A percentile compares a stretch with the other conserved stretches of the same genome.
These are phyloP conservation scores for Cyberlindnera amylophila DNA, from an alignment of 805 yeast species.

Conservation along the genomic window DNA sequence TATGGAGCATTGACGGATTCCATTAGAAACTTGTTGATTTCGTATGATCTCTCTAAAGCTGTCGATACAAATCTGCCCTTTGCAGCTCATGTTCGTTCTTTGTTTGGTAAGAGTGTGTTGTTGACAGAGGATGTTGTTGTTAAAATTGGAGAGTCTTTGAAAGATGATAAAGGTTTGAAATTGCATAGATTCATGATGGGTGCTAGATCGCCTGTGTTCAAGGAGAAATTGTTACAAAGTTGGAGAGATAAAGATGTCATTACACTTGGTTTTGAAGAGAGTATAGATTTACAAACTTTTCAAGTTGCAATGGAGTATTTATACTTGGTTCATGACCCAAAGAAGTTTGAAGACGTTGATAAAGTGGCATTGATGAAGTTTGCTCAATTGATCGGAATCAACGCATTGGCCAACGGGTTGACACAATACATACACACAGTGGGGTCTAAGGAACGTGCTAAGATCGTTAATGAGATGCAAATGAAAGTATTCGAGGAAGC, in stretches of 20 bases:
- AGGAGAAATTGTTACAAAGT: constrained; percentile 17
- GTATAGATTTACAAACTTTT: constrained; percentile 17
- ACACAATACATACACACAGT: constrained; percentile 28
- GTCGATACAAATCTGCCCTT: constrained; percentile 69
- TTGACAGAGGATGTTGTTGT: constrained; percentile 22
- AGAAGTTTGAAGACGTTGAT: constrained; percentile 32
- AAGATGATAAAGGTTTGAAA: constrained; percentile 13
- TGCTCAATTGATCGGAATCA: constrained; percentile 33
- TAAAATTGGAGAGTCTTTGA: constrained; percentile 11
- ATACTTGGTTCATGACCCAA: constrained; percentile 38
- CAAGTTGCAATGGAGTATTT: constrained; percentile 30
- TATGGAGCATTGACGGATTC: constrained; percentile 73
- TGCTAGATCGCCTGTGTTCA: constrained; percentile 35
- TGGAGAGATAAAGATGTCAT: constrained; percentile 27
- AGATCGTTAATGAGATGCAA: constrained; percentile 30
- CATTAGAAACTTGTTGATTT: constrained; percentile 54
- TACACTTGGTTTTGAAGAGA: constrained; percentile 20
- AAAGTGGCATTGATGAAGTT: constrained; percentile 27
- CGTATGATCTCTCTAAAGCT: constrained; percentile 63
- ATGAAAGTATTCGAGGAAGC: constrained; percentile 20
- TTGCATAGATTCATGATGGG: constrained; percentile 41
- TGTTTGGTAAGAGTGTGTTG: constrained; percentile 25
- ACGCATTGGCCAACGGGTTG: constrained; percentile 35
- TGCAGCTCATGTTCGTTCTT: constrained; percentile 60
- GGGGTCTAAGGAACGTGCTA: constrained; percentile 31